Conservation (phyloP, 345 rosid genomes). For the Populus simonii region DNA sequence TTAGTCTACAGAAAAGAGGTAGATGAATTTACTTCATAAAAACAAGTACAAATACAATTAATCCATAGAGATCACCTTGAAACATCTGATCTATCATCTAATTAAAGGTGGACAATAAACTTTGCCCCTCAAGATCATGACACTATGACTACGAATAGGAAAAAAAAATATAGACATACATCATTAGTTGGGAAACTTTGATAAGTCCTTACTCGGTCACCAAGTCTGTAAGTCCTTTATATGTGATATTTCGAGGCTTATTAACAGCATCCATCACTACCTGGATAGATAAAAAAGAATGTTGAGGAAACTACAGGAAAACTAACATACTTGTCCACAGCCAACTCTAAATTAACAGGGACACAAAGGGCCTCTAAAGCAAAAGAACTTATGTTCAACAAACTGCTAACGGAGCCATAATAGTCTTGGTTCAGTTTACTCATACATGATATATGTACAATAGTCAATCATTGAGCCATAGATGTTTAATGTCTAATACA, state of each 20-base stretch:
- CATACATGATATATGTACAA: neutral
- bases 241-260: slow-evolving; percentile 70
- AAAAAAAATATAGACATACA: neutral
- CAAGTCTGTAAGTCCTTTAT: slow-evolving; percentile 83
- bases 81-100: neutral
- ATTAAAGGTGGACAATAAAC: neutral
- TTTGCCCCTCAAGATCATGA: slow-evolving; percentile 1
- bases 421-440: neutral
- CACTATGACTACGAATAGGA: neutral
- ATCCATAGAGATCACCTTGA: neutral
- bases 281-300: slow-evolving; percentile 30
- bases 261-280: slow-evolving; percentile 95
- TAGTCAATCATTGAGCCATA: neutral
- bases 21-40: neutral
- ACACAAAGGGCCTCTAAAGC: neutral
- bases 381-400: neutral
- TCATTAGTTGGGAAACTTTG: neutral
- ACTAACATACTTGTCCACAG: neutral
- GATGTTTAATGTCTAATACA: neutral
- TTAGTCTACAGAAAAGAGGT: neutral
- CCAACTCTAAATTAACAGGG: neutral
- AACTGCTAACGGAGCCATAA: neutral
- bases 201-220: slow-evolving; percentile 75
- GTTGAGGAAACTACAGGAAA: neutral
- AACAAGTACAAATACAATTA: neutral